Evolutionary conservation across 257 asterid species (phyloP).

Genomic region (Solanum clarkiae): DNA sequence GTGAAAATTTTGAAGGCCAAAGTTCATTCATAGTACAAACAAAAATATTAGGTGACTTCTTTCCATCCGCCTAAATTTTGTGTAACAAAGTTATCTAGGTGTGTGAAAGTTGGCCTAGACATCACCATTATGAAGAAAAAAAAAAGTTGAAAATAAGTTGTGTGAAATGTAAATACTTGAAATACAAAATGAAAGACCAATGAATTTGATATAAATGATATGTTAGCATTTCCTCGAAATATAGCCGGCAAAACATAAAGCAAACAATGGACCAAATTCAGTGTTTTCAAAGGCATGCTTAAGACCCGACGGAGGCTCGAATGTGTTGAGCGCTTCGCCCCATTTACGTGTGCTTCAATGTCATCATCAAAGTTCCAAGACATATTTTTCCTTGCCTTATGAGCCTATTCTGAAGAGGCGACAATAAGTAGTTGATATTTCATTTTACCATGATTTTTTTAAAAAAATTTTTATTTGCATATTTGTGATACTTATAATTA

Average conservation of each 20-base stretch:
- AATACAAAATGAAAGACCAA: not conserved
- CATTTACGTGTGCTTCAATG: not conserved
- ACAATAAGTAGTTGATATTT: not conserved
- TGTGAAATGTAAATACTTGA: not conserved
- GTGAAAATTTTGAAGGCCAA: not conserved
- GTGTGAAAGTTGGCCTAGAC: not conserved
- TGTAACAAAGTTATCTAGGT: not conserved
- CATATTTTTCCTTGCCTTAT: not conserved
- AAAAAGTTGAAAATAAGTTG: not conserved
- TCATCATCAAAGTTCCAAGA: not conserved
- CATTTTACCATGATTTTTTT: not conserved
- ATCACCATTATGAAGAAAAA: not conserved
- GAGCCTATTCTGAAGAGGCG: not conserved
- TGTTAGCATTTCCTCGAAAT: not conserved
- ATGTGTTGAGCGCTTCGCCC: not conserved
- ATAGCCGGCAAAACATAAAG: not conserved
- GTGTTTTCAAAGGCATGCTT: not conserved
- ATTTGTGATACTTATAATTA: not conserved
- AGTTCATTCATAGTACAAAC: not conserved
- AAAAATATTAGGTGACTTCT: not conserved
- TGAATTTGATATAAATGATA: not conserved
- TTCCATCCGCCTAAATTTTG: not conserved
- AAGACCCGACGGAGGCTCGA: not conserved
- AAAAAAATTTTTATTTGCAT: too few relatives aligned
- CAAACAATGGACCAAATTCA: not conserved